phyloP scores from a whole-genome alignment of 2,329 filamentous ascomycete species.

The Xylariomycetidae sp. region DNA sequence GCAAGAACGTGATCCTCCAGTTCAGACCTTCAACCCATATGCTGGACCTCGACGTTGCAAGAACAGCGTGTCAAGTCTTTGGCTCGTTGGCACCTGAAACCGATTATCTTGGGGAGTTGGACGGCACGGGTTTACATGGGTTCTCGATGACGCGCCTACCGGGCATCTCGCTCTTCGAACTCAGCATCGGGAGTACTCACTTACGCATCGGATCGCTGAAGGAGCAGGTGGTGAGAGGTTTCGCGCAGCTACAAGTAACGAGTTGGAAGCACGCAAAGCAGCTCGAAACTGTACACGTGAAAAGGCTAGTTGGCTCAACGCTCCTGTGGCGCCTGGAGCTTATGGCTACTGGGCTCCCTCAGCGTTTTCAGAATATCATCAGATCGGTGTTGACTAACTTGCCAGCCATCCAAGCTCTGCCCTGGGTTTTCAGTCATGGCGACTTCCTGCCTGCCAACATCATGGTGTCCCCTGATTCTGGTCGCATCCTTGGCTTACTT shows the following conservation, averaged over 20 bases:
- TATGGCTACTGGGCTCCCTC: constrained; percentile 31
- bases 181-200: constrained; percentile 13
- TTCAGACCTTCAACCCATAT: constrained; percentile 39
- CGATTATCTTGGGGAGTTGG: constrained; percentile 30
- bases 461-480: constrained; percentile 39
- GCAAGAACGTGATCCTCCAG: constrained; percentile 36
- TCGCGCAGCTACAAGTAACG: constrained; percentile 34
- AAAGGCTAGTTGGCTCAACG: constrained; percentile 32
- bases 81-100: constrained; percentile 36
- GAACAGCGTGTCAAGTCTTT: constrained; percentile 33
- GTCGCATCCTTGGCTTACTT: constrained; percentile 45
- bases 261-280: constrained; percentile 27
- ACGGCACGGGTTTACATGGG: constrained; percentile 25
- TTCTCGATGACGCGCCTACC: constrained; percentile 37
- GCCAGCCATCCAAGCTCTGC: constrained; percentile 34
- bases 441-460: constrained; percentile 55
- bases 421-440: constrained; percentile 54
- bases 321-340: constrained; percentile 32
- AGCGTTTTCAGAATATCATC: constrained; percentile 25
- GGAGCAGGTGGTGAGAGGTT: constrained; percentile 32
- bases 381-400: constrained; percentile 23
- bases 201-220: constrained; percentile 10
- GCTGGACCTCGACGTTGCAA: constrained; percentile 33
- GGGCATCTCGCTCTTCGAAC: constrained; percentile 34
- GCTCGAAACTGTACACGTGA: constrained; percentile 6